These are phyloP conservation scores for Physocladia obscura DNA, from an alignment of 192 early-diverging fungal species.

Conservation along the genomic window DNA sequence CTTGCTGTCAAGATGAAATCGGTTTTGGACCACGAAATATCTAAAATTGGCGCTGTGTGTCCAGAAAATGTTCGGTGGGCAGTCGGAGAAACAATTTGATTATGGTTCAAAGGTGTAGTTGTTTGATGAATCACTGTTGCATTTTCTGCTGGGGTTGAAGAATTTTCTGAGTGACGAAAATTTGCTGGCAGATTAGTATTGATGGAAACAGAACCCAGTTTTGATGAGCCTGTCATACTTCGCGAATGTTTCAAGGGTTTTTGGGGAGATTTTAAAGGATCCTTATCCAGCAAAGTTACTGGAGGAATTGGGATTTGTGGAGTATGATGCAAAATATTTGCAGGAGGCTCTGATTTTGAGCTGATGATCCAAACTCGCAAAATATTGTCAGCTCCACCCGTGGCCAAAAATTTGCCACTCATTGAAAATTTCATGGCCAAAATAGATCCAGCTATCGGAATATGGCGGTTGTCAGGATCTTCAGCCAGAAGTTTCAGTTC, in stretches of 20 bases:
- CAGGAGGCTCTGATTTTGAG: background rate
- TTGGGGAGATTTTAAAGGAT: background rate
- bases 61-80: slow-evolving; percentile 75
- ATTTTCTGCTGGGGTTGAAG: no score
- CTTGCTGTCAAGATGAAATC: slow-evolving; percentile 79
- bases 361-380: slow-evolving; percentile 49
- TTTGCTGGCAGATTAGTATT: no score
- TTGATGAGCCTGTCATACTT: background rate
- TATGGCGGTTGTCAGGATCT: slow-evolving; percentile 3
- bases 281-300: background rate
- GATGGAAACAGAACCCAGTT: no score
- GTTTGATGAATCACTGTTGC: no score
- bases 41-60: slow-evolving; percentile 72
- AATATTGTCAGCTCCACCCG: slow-evolving; percentile 35
- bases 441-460: slow-evolving; percentile 16
- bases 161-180: no score
- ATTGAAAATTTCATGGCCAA: slow-evolving; percentile 23
- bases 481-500: no score
- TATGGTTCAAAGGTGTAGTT: no score
- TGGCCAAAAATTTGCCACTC: slow-evolving; percentile 21
- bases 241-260: background rate
- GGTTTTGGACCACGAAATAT: slow-evolving; percentile 52
- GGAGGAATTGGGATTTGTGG: no score
- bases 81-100: slow-evolving; percentile 25
- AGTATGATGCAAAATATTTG: background rate